Percentiles rank a stretch among this genome's conserved stretches.
phyloP scores from a whole-genome alignment of 257 asterid species.

The Datura wrightii region DNA sequence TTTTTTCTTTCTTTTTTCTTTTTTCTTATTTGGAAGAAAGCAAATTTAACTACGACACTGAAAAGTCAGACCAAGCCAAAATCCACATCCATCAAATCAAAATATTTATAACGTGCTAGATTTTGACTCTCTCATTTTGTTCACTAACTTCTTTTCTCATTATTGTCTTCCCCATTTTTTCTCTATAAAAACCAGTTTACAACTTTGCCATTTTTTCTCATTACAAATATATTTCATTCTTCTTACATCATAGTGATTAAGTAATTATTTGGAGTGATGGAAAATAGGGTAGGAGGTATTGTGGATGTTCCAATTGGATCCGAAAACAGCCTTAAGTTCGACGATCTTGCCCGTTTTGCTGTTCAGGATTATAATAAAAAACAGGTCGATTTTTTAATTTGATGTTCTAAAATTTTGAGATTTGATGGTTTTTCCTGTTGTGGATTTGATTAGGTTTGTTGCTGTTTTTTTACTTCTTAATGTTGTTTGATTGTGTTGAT shows the following conservation, averaged over 20 bases:
- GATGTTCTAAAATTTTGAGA: background rate
- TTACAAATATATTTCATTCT: background rate
- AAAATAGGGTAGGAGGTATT: background rate
- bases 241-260: too few species aligned
- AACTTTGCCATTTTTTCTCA: background rate
- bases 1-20: too few species aligned
- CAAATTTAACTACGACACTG: too few species aligned
- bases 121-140: background rate
- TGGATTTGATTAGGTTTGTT: too few species aligned
- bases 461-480: too few species aligned
- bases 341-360: slow-evolving; percentile 33
- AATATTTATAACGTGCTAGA: background rate
- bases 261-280: background rate
- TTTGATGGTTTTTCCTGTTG: too few species aligned
- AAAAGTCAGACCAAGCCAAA: background rate
- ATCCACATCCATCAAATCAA: background rate
- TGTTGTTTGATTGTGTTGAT: too few species aligned
- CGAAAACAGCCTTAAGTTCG: background rate
- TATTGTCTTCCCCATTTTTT: too few species aligned
- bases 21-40: background rate
- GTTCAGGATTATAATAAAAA: slow-evolving; percentile 24
- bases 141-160: too few species aligned
- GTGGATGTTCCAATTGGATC: background rate
- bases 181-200: background rate
- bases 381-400: slow-evolving; percentile 11